Percentiles rank a stretch among this genome's conserved stretches.
phyloP scores from a whole-genome alignment of 2,329 filamentous ascomycete species.

The Coniochaeta ligniaria region DNA sequence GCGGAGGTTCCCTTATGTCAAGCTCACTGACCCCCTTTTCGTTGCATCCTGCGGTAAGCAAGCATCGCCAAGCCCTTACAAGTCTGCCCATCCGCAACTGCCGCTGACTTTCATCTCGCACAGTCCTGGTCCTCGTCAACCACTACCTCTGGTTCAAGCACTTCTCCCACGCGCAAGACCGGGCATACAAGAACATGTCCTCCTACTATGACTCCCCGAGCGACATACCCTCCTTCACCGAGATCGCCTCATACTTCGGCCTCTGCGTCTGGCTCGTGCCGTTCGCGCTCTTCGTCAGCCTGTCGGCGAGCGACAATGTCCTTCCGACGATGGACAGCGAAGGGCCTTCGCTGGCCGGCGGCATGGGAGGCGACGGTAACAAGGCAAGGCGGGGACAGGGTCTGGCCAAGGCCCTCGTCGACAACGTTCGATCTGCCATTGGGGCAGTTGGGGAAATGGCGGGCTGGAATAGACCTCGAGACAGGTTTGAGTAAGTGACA shows the following conservation, averaged over 20 bases:
- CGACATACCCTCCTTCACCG: constrained; percentile 74
- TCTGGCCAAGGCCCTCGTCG: constrained; percentile 60
- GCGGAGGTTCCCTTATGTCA: constrained; percentile 66
- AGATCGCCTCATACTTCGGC: constrained; percentile 94
- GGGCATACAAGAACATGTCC: constrained; percentile 48
- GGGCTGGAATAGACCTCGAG: constrained; percentile 32
- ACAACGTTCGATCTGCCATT: constrained; percentile 46
- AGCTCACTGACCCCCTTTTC: constrained; percentile 81
- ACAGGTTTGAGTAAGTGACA: constrained; percentile 19
- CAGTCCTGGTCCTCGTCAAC: constrained; percentile 76
- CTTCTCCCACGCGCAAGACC: constrained; percentile 63
- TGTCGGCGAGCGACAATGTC: constrained; percentile 92
- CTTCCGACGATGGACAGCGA: constrained; percentile 85
- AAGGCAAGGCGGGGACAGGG: constrained; percentile 49
- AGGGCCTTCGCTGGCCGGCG: constrained; percentile 29
- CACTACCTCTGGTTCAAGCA: constrained; percentile 96
- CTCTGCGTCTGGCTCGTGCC: constrained; percentile 95
- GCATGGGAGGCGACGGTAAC: constrained; percentile 33
- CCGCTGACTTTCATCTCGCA: not conserved
- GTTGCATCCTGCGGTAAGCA: constrained; percentile 68
- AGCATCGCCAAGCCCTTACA: not conserved
- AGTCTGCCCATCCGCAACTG: not conserved
- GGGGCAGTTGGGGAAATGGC: constrained; percentile 33
- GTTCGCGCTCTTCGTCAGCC: constrained; percentile 87
- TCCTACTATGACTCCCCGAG: constrained; percentile 56